Conservation (phyloP, 441 rosid genomes). For the Pelargonium citronellum region DNA sequence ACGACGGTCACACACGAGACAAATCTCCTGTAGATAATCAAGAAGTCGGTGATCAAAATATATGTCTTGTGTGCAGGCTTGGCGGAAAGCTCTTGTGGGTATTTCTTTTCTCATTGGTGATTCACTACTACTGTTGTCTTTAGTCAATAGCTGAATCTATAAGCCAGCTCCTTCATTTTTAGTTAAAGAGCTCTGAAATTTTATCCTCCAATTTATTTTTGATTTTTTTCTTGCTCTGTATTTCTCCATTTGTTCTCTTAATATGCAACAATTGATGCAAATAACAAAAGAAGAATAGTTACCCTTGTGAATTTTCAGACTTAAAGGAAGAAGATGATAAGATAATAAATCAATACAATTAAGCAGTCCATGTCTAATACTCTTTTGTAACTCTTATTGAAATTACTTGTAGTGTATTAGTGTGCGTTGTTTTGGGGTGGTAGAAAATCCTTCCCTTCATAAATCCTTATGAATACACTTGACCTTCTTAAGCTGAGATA, state of each 20-base stretch:
- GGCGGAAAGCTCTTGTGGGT: conserved; percentile 56
- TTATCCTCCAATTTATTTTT: conserved; percentile 2
- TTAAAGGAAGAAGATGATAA: too few relatives aligned
- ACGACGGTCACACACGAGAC: conserved; percentile 16
- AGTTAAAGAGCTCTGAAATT: conserved; percentile 1
- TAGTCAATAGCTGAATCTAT: conserved; percentile 8
- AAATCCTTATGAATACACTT: too few relatives aligned
- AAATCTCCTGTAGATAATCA: conserved; percentile 20
- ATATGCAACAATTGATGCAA: background rate
- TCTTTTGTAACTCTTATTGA: too few relatives aligned
- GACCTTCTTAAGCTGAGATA: too few relatives aligned
- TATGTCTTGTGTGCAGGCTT: conserved; percentile 35
- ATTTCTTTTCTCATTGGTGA: conserved; percentile 21
- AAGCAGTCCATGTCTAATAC: too few relatives aligned
- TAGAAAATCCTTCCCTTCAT: too few relatives aligned
- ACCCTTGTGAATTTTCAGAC: too few relatives aligned
- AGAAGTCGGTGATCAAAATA: conserved; percentile 21
- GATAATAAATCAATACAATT: too few relatives aligned
- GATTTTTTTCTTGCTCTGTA: background rate
- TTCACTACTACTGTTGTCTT: conserved; percentile 10
- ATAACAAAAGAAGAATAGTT: too few relatives aligned
- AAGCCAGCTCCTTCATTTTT: background rate
- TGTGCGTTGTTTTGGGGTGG: too few relatives aligned
- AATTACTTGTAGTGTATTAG: too few relatives aligned
- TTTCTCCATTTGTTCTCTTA: background rate